These are phyloP conservation scores for Paramecium tetraurelia DNA, from an alignment of 73 alveolate genomes.

Conservation along the genomic window DNA sequence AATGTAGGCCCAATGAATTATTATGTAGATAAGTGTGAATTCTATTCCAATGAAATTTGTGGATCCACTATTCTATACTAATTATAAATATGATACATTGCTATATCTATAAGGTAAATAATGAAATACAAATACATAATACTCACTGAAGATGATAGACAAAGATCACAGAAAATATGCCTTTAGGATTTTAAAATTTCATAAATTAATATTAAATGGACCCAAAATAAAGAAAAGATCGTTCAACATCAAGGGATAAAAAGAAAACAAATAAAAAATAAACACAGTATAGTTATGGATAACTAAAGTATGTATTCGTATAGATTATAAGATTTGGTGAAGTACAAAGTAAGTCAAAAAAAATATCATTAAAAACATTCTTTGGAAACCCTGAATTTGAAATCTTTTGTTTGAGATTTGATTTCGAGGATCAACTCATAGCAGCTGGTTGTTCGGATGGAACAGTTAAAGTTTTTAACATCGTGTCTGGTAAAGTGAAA, in stretches of 20 bases:
- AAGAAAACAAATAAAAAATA: background rate
- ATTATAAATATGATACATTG: background rate
- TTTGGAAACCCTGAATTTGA: slow-evolving; percentile 57
- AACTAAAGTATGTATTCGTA: background rate
- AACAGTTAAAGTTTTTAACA: slow-evolving; percentile 75
- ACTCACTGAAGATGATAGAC: slow-evolving; percentile 2
- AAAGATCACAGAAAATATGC: background rate
- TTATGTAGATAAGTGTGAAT: background rate
- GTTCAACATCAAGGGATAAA: slow-evolving; percentile 9
- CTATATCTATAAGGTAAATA: background rate
- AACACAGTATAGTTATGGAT: background rate
- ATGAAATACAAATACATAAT: slow-evolving; percentile 21
- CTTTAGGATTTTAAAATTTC: background rate
- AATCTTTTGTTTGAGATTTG: slow-evolving; percentile 75
- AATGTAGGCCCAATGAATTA: slow-evolving; percentile 12
- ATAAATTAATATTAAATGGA: background rate
- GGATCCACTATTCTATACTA: background rate
- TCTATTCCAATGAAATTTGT: background rate
- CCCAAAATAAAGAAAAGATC: background rate
- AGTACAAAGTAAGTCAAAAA: slow-evolving; percentile 40
- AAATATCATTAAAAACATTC: slow-evolving; percentile 25
- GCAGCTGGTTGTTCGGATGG: slow-evolving; percentile 86
- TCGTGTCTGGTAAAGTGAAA: slow-evolving; percentile 72
- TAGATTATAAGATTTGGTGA: slow-evolving; percentile 38
- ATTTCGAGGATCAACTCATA: slow-evolving; percentile 73